Conservation (phyloP, 2,329 filamentous ascomycete genomes). For the Fusarium brevicatenulatum region DNA sequence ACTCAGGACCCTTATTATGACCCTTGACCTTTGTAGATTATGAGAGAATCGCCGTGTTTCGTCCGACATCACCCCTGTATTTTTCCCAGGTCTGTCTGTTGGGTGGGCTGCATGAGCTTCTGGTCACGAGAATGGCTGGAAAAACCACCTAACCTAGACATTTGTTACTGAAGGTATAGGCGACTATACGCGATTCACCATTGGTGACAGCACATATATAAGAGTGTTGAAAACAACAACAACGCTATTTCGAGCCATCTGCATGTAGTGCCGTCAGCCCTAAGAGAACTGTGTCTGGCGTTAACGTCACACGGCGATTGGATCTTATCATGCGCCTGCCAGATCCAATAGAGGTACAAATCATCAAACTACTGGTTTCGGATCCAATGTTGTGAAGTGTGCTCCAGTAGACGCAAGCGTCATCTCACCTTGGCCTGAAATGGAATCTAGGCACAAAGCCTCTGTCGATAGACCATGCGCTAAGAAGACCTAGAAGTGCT, state of each 20-base stretch:
- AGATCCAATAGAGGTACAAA: constrained; percentile 16
- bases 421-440: constrained; percentile 22
- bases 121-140: constrained; percentile 28
- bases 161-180: constrained; percentile 9
- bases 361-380: constrained; percentile 2
- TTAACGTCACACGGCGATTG: constrained; percentile 18
- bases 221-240: not conserved
- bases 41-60: constrained; percentile 24
- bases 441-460: constrained; percentile 2
- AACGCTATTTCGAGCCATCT: not conserved
- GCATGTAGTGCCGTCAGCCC: not conserved
- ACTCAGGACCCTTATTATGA: not conserved
- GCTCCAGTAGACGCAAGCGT: constrained; percentile 1
- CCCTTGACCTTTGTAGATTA: constrained; percentile 7
- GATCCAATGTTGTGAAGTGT: not conserved
- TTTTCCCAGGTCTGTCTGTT: constrained; percentile 13
- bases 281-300: constrained; percentile 13
- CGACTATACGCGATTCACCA: constrained; percentile 30
- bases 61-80: constrained; percentile 9
- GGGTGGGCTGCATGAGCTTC: constrained; percentile 9
- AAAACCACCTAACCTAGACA: not conserved
- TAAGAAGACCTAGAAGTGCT: constrained; percentile 17
- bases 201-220: constrained; percentile 17
- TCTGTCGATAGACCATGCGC: constrained; percentile 1
- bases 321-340: constrained; percentile 26